Conservation (phyloP, 2,329 filamentous ascomycete genomes). For the Oidium heveae region DNA sequence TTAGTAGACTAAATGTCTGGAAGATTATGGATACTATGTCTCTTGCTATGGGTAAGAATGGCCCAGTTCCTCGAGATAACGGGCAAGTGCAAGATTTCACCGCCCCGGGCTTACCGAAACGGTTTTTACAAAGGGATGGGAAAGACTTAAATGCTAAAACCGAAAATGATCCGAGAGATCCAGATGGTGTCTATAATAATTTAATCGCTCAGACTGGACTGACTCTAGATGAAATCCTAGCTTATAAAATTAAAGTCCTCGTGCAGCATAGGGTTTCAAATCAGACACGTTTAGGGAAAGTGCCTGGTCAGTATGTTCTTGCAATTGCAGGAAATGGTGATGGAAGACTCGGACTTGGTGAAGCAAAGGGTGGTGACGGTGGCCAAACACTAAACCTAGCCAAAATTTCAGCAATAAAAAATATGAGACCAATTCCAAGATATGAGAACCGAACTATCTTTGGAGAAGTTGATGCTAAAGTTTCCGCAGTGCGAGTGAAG, state of each 20-base stretch:
- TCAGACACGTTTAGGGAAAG: slow-evolving; percentile 91
- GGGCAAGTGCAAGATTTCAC: slow-evolving; percentile 4
- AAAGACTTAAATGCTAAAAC: slow-evolving; percentile 5
- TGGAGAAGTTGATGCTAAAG: slow-evolving; percentile 60
- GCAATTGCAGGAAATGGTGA: slow-evolving; percentile 69
- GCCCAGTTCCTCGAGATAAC: slow-evolving; percentile 4
- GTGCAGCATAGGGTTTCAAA: slow-evolving; percentile 57
- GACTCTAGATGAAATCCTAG: slow-evolving; percentile 24
- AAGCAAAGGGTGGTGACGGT: slow-evolving; percentile 59
- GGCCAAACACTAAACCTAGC: slow-evolving; percentile 43
- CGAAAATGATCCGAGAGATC: slow-evolving; percentile 11
- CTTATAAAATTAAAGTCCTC: slow-evolving; percentile 43
- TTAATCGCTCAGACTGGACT: slow-evolving; percentile 27
- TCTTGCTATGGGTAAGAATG: slow-evolving; percentile 7
- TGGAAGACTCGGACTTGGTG: slow-evolving; percentile 67
- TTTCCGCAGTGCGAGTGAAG: slow-evolving; percentile 67
- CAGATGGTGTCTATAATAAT: slow-evolving; percentile 12
- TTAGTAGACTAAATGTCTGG: slow-evolving; percentile 6
- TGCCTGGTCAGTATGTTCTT: slow-evolving; percentile 49
- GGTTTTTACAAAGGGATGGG: slow-evolving; percentile 5
- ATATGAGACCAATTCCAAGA: slow-evolving; percentile 74
- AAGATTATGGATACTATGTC: slow-evolving; percentile 7
- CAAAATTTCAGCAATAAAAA: slow-evolving; percentile 58
- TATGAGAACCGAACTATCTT: slow-evolving; percentile 87
- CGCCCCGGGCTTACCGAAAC: slow-evolving; percentile 9